Evolutionary conservation across 306 rosid species (phyloP).

Genomic region (Citrullus amarus): DNA sequence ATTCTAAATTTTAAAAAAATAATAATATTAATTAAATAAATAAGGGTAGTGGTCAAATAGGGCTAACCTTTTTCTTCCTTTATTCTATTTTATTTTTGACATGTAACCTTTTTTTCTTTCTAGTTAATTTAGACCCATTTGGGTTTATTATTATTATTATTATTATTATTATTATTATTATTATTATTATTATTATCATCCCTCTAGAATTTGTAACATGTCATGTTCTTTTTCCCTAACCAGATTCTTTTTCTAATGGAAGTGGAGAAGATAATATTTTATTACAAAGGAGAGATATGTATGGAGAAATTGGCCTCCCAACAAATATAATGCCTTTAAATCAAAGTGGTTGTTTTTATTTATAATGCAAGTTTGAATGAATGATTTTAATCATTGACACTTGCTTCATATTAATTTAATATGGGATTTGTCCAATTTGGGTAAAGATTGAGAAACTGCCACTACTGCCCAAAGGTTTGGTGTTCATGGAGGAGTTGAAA

Average conservation of each 20-base stretch:
- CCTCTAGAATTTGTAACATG: not conserved
- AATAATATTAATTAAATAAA: no score
- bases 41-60: no score
- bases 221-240: not conserved
- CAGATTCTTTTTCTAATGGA: not conserved
- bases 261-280: not conserved
- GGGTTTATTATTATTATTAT: no score
- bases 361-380: not conserved
- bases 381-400: not conserved
- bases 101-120: no score
- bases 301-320: not conserved
- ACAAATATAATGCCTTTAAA: not conserved
- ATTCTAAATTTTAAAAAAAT: no score
- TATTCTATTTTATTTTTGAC: no score
- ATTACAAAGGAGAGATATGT: not conserved
- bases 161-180: not conserved
- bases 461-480: not conserved
- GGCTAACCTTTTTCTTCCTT: no score
- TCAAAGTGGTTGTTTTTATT: not conserved
- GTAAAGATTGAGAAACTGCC: not conserved
- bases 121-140: no score
- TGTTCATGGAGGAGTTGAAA: not conserved
- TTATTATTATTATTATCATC: not conserved
- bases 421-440: not conserved
- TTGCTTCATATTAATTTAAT: not conserved